Evolutionary conservation across 2,329 filamentous ascomycete species (phyloP).

Genomic region (Colletotrichum karsti): DNA sequence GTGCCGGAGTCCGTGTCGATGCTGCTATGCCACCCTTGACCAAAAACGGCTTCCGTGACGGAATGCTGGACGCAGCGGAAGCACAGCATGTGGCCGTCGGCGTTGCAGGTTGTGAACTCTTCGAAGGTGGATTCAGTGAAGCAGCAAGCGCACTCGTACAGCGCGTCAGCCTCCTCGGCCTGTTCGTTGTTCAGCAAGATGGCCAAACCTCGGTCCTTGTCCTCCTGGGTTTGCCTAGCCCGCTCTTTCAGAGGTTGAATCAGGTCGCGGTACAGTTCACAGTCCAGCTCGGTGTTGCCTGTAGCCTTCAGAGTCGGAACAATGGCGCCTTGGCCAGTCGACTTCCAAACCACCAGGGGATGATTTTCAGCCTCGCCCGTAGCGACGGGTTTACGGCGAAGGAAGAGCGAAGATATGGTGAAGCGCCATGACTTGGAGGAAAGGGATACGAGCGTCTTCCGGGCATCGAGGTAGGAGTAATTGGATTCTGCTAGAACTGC

Average conservation of each 20-base stretch:
- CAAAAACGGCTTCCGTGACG: constrained; percentile 88
- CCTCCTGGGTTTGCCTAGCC: constrained; percentile 52
- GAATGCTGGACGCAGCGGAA: constrained; percentile 85
- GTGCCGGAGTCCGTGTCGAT: constrained; percentile 78
- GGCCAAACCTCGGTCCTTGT: constrained; percentile 62
- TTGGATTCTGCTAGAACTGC: constrained; percentile 85
- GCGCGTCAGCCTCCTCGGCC: constrained; percentile 63
- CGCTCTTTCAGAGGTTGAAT: constrained; percentile 60
- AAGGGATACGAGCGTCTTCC: constrained; percentile 73
- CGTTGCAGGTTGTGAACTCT: constrained; percentile 76
- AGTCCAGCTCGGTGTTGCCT: constrained; percentile 70
- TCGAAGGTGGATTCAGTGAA: constrained; percentile 77
- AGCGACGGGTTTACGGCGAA: constrained; percentile 67
- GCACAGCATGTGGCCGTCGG: constrained; percentile 77
- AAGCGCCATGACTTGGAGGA: constrained; percentile 82
- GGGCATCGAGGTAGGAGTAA: constrained; percentile 78
- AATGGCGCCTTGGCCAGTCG: constrained; percentile 59
- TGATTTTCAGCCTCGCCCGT: constrained; percentile 65
- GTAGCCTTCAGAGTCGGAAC: constrained; percentile 72
- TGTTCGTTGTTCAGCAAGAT: constrained; percentile 64
- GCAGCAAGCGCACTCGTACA: constrained; percentile 81
- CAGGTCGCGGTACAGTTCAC: constrained; percentile 67
- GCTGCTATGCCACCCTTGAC: constrained; percentile 88
- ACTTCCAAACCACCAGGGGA: constrained; percentile 69
- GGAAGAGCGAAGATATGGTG: constrained; percentile 75